Evolutionary conservation across 257 asterid species (phyloP), one percentile per base, ranked within the genome.

Genomic region (Capsicum chinense): DNA sequence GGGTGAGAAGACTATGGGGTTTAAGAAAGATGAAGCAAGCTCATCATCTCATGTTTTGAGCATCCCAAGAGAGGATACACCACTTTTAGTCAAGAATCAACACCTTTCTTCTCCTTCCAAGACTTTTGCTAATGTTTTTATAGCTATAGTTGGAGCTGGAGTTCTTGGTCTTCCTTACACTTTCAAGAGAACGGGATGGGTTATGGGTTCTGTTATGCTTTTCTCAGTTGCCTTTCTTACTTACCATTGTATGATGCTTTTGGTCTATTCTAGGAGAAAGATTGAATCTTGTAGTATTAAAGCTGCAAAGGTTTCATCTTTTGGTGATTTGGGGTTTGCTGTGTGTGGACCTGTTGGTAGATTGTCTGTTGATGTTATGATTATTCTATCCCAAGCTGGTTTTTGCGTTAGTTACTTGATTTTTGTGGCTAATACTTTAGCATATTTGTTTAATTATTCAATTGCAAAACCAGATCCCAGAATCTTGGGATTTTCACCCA

Each of bases 91-190:
- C 85, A 17, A 56, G 79, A 85, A 58, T 48, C 83, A 81, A 37
- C 92, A 88, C 15, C 90, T 88, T 3, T 94, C 99, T 21, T 94
- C 99, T 26, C 92, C 88, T 13, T 84, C 91, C 83, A 95, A 95
- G 86, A 92, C 99, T 19, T 92, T 91, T 87, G 97, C 98, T 47
- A 95, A 93, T 21, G 94, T 95, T 56, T 94, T 95, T 85, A 91
- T 94, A 48, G 88, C 98, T 80, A 90, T 95, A 63, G 97, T 93
- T 80, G 98, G 98, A 14, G 98, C 97, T 67, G 98, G 99, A 9
- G 99, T 94, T 57, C 97, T 94, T 67, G 96, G 98, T 83, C 92
- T 95, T 5, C 99, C 99, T 11, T 95, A 95, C 83, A 92, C 96
- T 0, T 95, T 94, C 90, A 95, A 90, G 93, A 94, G 92, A 82